phyloP scores from a whole-genome alignment of 1,139 yeast species.

The Suhomyces panamericanus region DNA sequence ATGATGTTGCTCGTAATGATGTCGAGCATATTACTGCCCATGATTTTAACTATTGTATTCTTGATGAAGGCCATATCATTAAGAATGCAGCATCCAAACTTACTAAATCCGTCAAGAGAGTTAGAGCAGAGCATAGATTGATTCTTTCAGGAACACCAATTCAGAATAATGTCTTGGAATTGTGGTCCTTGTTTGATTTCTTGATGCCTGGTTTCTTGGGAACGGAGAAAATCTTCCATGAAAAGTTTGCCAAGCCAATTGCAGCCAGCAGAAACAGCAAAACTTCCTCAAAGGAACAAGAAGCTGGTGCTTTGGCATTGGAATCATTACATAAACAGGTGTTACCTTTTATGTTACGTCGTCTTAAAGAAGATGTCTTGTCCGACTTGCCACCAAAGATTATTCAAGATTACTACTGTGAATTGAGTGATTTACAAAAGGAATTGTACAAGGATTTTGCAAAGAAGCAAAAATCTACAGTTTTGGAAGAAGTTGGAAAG shows the following conservation, averaged over 20 bases:
- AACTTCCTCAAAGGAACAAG: conserved; percentile 92
- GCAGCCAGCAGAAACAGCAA: conserved; percentile 92
- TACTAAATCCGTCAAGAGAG: conserved; percentile 80
- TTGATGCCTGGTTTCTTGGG: conserved; percentile 99
- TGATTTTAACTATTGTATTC: conserved; percentile 89
- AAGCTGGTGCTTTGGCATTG: conserved; percentile 92
- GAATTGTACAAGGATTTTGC: conserved; percentile 88
- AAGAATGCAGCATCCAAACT: conserved; percentile 88
- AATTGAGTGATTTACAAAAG: conserved; percentile 85
- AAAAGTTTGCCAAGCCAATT: conserved; percentile 94
- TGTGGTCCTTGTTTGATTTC: conserved; percentile 97
- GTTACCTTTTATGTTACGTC: conserved; percentile 90
- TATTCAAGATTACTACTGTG: conserved; percentile 97
- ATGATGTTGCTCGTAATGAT: conserved; percentile 95
- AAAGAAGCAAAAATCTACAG: conserved; percentile 75
- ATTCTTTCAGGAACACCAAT: conserved; percentile 97
- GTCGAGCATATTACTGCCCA: conserved; percentile 57
- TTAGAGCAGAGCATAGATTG: conserved; percentile 84
- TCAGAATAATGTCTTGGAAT: conserved; percentile 92
- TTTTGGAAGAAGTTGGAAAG: conserved; percentile 60
- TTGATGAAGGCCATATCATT: conserved; percentile 98
- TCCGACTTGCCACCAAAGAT: conserved; percentile 97
- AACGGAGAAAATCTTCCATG: conserved; percentile 91
- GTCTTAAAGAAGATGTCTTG: conserved; percentile 93
- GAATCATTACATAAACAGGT: conserved; percentile 97